These are phyloP conservation scores for Carpinus viminea DNA, from an alignment of 306 rosid species.

Conservation along the genomic window DNA sequence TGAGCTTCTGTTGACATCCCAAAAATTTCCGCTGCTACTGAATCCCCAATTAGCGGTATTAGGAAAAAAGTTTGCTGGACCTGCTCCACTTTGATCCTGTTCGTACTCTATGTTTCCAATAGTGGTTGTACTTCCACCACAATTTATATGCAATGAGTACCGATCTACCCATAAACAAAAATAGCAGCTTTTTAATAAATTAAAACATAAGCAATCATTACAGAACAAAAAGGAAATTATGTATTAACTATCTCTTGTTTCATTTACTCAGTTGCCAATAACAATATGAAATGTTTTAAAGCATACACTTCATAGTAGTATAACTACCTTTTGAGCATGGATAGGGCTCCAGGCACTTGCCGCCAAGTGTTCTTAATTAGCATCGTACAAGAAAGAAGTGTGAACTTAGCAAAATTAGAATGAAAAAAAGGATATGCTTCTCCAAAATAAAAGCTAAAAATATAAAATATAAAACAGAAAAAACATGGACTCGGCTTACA, in stretches of 20 bases:
- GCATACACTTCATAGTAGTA: not conserved
- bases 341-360: not conserved
- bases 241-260: too few species aligned
- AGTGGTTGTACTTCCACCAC: constrained; percentile 57
- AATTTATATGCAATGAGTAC: constrained; percentile 46
- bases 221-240: not conserved
- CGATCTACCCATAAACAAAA: not conserved
- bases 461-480: too few species aligned
- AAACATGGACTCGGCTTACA: too few species aligned
- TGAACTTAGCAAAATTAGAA: not conserved
- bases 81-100: constrained; percentile 48
- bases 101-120: constrained; percentile 39
- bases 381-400: not conserved
- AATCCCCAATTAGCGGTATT: constrained; percentile 44
- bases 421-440: not conserved
- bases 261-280: not conserved
- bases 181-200: not conserved
- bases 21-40: constrained; percentile 55
- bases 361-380: not conserved
- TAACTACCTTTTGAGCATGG: constrained; percentile 30
- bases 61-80: constrained; percentile 44
- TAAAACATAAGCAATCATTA: not conserved
- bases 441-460: too few species aligned
- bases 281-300: not conserved
- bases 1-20: constrained; percentile 36